These are phyloP conservation scores for Fusarium duplospermum DNA, from an alignment of 2,329 filamentous ascomycete genomes.

Conservation along the genomic window DNA sequence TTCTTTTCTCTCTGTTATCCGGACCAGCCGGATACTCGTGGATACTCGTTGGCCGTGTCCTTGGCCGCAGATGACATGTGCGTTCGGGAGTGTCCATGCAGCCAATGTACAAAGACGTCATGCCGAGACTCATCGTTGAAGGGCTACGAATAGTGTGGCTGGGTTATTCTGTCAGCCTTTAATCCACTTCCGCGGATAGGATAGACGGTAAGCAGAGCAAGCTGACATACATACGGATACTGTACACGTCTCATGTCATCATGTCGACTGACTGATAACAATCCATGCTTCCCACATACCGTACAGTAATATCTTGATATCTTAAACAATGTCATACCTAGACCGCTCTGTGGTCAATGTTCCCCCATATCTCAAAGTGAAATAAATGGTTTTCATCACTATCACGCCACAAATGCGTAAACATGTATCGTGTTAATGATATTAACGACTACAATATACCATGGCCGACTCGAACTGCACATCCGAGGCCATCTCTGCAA, in stretches of 20 bases:
- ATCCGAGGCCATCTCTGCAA: not conserved
- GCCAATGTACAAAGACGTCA: constrained; percentile 4
- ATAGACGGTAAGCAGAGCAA: not conserved
- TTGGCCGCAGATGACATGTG: not conserved
- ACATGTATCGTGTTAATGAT: not conserved
- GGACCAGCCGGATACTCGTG: not conserved
- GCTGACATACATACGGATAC: not conserved
- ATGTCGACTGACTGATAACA: not conserved
- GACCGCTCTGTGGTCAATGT: not conserved
- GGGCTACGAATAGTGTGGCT: not conserved
- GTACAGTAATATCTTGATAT: not conserved
- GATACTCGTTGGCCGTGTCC: not conserved
- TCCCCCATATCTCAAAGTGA: not conserved
- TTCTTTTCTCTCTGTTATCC: not conserved
- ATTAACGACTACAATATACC: not conserved
- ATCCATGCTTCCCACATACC: not conserved
- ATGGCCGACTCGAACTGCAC: not conserved
- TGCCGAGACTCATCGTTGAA: not conserved
- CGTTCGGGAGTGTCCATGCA: not conserved
- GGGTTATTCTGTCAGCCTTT: not conserved
- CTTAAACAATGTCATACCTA: not conserved
- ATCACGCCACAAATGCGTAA: not conserved
- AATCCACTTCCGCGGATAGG: not conserved
- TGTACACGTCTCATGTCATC: not conserved
- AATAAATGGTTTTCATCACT: not conserved